phyloP scores from a whole-genome alignment of 129 eudicot species.

The Centella asiatica region DNA sequence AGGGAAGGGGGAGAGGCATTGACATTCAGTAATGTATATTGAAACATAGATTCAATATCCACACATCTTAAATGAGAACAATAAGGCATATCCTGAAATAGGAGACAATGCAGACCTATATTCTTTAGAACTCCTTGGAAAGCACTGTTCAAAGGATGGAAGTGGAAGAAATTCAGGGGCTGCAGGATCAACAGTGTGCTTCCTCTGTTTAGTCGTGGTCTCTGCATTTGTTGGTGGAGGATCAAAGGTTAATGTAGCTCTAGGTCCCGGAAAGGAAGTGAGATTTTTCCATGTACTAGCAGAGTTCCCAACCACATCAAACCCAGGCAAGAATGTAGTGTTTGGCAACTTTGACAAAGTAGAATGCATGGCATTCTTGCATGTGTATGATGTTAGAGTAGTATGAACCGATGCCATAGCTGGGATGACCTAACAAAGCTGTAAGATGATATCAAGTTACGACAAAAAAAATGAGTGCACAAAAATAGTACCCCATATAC shows the following conservation, averaged over 20 bases:
- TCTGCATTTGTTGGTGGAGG: constrained; percentile 50
- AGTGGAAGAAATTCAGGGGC: constrained; percentile 95
- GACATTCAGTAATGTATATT: not conserved
- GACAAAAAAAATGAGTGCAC: not conserved
- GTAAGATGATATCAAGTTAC: not conserved
- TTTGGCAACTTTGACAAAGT: constrained; percentile 34
- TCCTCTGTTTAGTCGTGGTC: constrained; percentile 40
- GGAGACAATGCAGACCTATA: constrained; percentile 28
- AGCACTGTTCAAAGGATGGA: constrained; percentile 90
- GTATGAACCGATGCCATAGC: constrained; percentile 76
- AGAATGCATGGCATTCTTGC: constrained; percentile 49
- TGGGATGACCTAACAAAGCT: constrained; percentile 13
- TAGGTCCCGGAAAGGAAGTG: constrained; percentile 30
- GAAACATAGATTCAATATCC: not conserved
- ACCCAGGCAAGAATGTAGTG: constrained; percentile 57
- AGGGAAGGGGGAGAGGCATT: not conserved
- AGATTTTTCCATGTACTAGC: constrained; percentile 30
- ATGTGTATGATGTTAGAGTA: constrained; percentile 50
- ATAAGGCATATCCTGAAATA: not conserved
- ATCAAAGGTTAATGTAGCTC: constrained; percentile 84
- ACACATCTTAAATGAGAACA: not conserved
- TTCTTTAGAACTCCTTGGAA: constrained; percentile 92
- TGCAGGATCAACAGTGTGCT: constrained; percentile 80
- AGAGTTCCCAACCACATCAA: constrained; percentile 37
- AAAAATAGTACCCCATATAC: not conserved